A percentile compares a stretch with the other conserved stretches of the same genome.
phyloP scores from a whole-genome alignment of 2,329 filamentous ascomycete genomes.

The Fusarium xylarioides region DNA sequence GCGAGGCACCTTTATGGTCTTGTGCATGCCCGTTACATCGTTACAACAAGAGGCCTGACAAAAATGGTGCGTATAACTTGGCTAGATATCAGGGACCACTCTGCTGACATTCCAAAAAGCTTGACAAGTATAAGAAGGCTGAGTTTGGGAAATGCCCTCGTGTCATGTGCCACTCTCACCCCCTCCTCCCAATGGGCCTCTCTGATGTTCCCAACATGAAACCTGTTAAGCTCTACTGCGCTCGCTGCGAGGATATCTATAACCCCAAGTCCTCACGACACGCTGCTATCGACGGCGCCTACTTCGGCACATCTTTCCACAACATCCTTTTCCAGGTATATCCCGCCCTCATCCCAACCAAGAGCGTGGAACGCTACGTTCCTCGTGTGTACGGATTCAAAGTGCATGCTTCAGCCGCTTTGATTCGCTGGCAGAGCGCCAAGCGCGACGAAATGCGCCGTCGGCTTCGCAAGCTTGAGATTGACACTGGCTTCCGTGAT shows the following conservation, averaged over 20 bases:
- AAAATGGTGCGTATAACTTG: conserved; percentile 79
- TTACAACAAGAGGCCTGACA: conserved; percentile 89
- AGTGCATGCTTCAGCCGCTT: conserved; percentile 86
- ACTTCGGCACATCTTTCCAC: conserved; percentile 98
- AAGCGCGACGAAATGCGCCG: conserved; percentile 84
- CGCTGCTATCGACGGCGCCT: conserved; percentile 94
- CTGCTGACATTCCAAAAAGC: conserved; percentile 60
- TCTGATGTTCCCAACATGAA: conserved; percentile 88
- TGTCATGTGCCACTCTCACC: conserved; percentile 93
- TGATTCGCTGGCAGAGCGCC: conserved; percentile 90
- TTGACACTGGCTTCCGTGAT: conserved; percentile 84
- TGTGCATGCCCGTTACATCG: conserved; percentile 95
- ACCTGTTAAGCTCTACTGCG: conserved; percentile 96
- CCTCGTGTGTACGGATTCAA: conserved; percentile 95
- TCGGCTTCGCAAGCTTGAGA: conserved; percentile 73
- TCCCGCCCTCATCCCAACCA: conserved; percentile 85
- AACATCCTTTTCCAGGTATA: conserved; percentile 99
- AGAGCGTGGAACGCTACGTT: conserved; percentile 85
- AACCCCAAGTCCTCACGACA: conserved; percentile 98
- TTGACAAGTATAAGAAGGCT: conserved; percentile 98
- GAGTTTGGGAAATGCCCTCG: conserved; percentile 98
- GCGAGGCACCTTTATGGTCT: conserved; percentile 94
- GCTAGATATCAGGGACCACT: background rate
- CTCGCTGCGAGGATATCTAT: conserved; percentile 97
- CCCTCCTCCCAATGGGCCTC: conserved; percentile 92